phyloP scores from a whole-genome alignment of 768 basidiomycete genomes.

The Leccinellum albellum region DNA sequence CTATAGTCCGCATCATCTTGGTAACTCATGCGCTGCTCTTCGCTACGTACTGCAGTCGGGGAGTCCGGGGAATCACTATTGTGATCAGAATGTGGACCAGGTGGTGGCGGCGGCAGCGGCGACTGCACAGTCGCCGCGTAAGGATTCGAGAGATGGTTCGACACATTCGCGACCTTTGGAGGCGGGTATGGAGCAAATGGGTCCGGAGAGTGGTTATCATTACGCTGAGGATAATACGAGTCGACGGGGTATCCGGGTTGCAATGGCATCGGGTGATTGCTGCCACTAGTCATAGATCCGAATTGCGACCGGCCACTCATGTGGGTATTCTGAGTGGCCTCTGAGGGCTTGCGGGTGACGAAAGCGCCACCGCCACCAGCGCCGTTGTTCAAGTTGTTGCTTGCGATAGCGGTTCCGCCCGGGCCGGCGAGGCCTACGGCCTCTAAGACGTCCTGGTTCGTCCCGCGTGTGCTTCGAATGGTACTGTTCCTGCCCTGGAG shows the following conservation, averaged over 20 bases:
- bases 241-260: constrained; percentile 28
- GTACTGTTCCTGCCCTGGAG: constrained; percentile 11
- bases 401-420: not conserved
- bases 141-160: constrained; percentile 21
- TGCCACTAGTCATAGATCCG: constrained; percentile 15
- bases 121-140: constrained; percentile 1
- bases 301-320: constrained; percentile 19
- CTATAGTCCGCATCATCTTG: constrained; percentile 29
- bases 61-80: constrained; percentile 6
- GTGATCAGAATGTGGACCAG: constrained; percentile 11
- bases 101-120: constrained; percentile 8
- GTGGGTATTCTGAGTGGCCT: constrained; percentile 26
- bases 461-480: constrained; percentile 18
- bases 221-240: constrained; percentile 22
- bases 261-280: constrained; percentile 12
- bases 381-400: not conserved
- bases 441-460: constrained; percentile 28
- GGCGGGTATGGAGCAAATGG: constrained; percentile 31
- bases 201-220: constrained; percentile 19
- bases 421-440: constrained; percentile 23
- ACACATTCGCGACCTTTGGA: not conserved
- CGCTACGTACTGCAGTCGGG: constrained; percentile 5
- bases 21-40: constrained; percentile 29
- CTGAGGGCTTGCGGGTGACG: constrained; percentile 25
- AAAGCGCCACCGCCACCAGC: constrained; percentile 4